Base-by-base conservation (phyloP, 768 basidiomycete species). In the button mushroom (Agaricus bisporus) region DNA sequence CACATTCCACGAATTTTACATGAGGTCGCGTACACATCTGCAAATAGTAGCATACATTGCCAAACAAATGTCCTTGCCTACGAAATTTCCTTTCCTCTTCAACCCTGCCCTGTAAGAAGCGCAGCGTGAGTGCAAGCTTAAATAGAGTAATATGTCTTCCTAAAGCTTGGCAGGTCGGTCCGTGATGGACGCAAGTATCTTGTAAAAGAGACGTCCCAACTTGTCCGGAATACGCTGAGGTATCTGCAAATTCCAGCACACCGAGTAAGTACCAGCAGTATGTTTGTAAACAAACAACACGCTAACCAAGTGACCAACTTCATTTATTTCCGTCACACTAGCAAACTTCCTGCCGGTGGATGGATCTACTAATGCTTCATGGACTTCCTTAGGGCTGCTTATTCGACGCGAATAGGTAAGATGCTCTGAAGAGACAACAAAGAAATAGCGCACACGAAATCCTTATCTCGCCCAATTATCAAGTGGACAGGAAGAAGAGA, bases 381-480 rank as follows among this genome's bases (percentile, higher is more conserved):
- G 73, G 9, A 75, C 67, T 20, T 66, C 52, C 28, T 54, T 41
- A 15, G 74, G 71, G 45, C 74, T 76, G 37, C 29, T 47, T 12
- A 17, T 32, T 32, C 50, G 37, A 56, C 29, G 22, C 22, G 8
- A 6, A 15, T 35, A 25, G n/a, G 15, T 55, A 38, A 44, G 29
- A 44, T 22, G 20, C 17, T 42, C 26, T 22, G 17, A 17, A 9
- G 14, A 50, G 5, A 18, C 7, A n/a, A 63, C 78, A 35, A 32
- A 84, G 69, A 36, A 82, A 67, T 18, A 4, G 85, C 81, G 81
- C 7, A 73, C 66, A 18, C 54, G 59, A 10, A 59, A 43, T 54
- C 53, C 15, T 48, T 48, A 2, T 35, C 12, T 5, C 41, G 25
- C 5, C 53, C 53, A 26, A 54, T 15, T n/a, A 54, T 28, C 25